Evolutionary conservation across 78 protist genomes (phyloP).

Genomic region (Chrysochromulina parva): DNA sequence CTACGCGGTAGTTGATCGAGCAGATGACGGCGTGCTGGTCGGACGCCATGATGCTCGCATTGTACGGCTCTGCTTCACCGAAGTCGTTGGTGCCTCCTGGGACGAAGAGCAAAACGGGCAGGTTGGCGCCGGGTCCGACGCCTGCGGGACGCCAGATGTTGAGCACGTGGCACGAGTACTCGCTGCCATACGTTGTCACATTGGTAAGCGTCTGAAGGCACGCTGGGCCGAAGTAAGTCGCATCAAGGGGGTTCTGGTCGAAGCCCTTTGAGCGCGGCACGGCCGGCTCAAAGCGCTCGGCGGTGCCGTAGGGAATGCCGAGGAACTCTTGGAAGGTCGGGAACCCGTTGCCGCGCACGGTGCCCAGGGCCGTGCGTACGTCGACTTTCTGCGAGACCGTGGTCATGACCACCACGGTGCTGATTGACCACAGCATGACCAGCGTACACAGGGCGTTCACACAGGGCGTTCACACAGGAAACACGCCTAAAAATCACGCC

Average conservation of each 20-base stretch:
- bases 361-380: too few species aligned
- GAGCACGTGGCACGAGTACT: not conserved
- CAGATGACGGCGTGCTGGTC: not conserved
- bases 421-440: too few species aligned
- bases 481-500: too few species aligned
- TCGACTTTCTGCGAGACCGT: too few species aligned
- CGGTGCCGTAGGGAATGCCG: not conserved
- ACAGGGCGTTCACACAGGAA: too few species aligned
- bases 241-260: not conserved
- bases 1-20: conserved; percentile 2
- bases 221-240: not conserved
- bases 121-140: not conserved
- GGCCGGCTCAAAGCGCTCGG: not conserved
- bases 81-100: not conserved
- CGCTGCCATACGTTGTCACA: not conserved
- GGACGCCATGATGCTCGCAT: not conserved
- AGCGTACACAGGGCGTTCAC: too few species aligned
- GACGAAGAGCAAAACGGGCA: not conserved
- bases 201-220: not conserved
- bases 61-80: conserved; percentile 19
- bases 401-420: too few species aligned
- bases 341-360: too few species aligned
- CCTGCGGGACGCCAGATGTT: not conserved
- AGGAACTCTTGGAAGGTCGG: not conserved
- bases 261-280: not conserved